Percentiles rank a stretch among this genome's conserved stretches.
These are phyloP conservation scores for Heritiera littoralis DNA, from an alignment of 345 rosid species.

Conservation along the genomic window DNA sequence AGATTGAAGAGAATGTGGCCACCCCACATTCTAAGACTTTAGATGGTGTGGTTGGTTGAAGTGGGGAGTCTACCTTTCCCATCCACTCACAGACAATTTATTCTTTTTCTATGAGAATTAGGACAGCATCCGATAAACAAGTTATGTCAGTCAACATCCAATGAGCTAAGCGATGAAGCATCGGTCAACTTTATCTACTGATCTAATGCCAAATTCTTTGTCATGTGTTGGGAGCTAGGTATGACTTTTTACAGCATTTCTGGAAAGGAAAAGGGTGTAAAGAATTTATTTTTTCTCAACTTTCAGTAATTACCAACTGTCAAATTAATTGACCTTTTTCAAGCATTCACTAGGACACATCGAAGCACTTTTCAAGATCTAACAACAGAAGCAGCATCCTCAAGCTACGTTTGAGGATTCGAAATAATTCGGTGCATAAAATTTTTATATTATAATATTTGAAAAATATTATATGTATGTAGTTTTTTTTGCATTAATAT, in stretches of 20 bases:
- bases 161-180: background rate
- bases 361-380: background rate
- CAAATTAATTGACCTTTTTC: background rate
- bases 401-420: background rate
- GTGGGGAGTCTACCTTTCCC: background rate
- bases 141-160: background rate
- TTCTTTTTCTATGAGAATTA: background rate
- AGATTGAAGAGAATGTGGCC: background rate
- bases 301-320: background rate
- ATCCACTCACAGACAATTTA: background rate
- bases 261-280: background rate
- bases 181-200: background rate
- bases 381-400: background rate
- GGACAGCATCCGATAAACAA: slow-evolving; percentile 1
- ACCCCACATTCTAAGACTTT: background rate
- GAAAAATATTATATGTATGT: too few species aligned
- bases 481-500: too few species aligned
- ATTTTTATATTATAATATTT: too few species aligned
- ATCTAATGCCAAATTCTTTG: background rate
- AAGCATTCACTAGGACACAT: background rate
- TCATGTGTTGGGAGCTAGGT: background rate
- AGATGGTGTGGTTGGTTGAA: background rate
- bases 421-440: too few species aligned
- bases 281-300: background rate
- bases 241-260: background rate